Percentiles rank a stretch among this genome's conserved stretches.
phyloP scores from a whole-genome alignment of 345 rosid genomes.

The Pistacia vera region DNA sequence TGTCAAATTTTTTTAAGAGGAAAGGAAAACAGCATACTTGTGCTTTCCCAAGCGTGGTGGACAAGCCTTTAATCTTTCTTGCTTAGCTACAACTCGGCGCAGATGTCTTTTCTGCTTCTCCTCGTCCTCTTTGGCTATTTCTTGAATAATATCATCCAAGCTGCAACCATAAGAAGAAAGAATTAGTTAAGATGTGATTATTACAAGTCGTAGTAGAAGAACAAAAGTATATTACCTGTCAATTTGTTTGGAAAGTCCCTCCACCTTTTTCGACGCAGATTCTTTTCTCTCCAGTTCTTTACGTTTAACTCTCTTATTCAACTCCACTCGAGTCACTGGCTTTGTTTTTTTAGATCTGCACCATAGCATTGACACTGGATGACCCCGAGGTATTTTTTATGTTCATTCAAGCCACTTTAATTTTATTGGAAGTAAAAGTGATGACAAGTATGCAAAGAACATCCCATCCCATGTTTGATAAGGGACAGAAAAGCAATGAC shows the following conservation, averaged over 20 bases:
- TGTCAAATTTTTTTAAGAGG: background rate
- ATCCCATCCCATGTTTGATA: too few relatives aligned
- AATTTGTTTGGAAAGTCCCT: slow-evolving; percentile 61
- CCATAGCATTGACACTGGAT: slow-evolving; percentile 14
- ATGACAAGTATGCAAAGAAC: too few relatives aligned
- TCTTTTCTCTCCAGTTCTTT: slow-evolving; percentile 55
- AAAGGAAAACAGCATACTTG: slow-evolving; percentile 51
- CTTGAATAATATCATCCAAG: slow-evolving; percentile 66
- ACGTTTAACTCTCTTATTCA: slow-evolving; percentile 72
- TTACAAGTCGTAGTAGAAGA: background rate
- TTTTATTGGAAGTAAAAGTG: too few relatives aligned
- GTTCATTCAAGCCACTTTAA: too few relatives aligned
- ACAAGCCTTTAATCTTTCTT: slow-evolving; percentile 69
- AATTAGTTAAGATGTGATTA: slow-evolving; percentile 12
- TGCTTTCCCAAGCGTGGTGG: slow-evolving; percentile 96
- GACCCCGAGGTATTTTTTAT: background rate
- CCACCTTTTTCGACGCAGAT: slow-evolving; percentile 52
- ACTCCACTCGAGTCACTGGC: slow-evolving; percentile 72
- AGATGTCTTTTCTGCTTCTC: slow-evolving; percentile 65
- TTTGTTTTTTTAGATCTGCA: slow-evolving; percentile 52
- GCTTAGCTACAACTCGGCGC: slow-evolving; percentile 58
- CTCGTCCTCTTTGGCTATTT: slow-evolving; percentile 82
- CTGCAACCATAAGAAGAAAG: slow-evolving; percentile 36
- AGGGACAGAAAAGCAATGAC: too few relatives aligned
- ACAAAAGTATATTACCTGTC: slow-evolving; percentile 46